Conservation (phyloP, 805 yeast genomes). For the Kodamaea laetipori region DNA sequence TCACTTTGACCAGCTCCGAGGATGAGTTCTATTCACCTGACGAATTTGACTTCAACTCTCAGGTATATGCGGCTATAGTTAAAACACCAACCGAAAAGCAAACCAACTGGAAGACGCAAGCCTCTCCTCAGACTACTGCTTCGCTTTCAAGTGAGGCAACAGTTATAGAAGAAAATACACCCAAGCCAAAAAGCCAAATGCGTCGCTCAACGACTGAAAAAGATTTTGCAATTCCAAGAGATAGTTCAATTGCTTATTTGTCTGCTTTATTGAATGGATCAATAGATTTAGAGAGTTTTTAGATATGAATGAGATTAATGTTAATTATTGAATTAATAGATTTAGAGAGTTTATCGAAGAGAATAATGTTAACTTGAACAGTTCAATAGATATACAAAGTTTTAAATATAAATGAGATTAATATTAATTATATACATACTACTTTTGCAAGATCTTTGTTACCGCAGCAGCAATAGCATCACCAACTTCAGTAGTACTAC, state of each 20-base stretch:
- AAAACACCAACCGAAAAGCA: slow-evolving; percentile 1
- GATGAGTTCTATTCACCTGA: slow-evolving; percentile 38
- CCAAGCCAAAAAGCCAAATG: not conserved
- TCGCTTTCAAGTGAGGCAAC: slow-evolving; percentile 17
- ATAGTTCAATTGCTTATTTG: slow-evolving; percentile 35
- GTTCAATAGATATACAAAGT: slow-evolving; percentile 20
- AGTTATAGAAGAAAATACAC: slow-evolving; percentile 9
- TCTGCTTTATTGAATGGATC: slow-evolving; percentile 35
- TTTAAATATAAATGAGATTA: not conserved
- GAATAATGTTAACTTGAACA: slow-evolving; percentile 25
- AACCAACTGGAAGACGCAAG: slow-evolving; percentile 4
- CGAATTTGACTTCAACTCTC: slow-evolving; percentile 24
- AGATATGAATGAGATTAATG: too few species aligned
- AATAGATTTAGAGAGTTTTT: slow-evolving; percentile 14
- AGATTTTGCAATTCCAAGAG: slow-evolving; percentile 16
- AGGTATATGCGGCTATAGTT: not conserved
- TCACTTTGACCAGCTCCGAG: slow-evolving; percentile 26
- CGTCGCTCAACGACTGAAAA: slow-evolving; percentile 5
- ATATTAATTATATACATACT: not conserved
- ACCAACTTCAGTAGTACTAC: slow-evolving; percentile 87
- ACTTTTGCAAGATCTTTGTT: slow-evolving; percentile 45
- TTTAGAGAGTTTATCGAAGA: too few species aligned
- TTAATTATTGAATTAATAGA: too few species aligned
- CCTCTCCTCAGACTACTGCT: slow-evolving; percentile 20
- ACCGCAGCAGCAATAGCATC: slow-evolving; percentile 86